Conservation (phyloP, 257 asterid species). For the Capsicum baccatum region DNA sequence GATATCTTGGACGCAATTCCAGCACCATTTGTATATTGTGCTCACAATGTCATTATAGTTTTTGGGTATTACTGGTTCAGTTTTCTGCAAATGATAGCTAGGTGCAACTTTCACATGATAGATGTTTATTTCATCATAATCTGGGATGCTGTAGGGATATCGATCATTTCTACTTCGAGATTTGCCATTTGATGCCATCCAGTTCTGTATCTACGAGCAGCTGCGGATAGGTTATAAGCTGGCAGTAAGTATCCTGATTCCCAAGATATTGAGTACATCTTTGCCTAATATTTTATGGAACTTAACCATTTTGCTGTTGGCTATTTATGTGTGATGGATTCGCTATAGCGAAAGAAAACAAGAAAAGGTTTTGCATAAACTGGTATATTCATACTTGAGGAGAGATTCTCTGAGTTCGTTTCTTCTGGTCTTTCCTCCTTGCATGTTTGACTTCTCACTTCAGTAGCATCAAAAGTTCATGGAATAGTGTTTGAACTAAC, state of each 20-base stretch:
- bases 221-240: constrained; percentile 87
- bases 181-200: constrained; percentile 83
- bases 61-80: not conserved
- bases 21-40: constrained; percentile 7
- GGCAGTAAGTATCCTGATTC: constrained; percentile 64
- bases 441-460: constrained; percentile 4
- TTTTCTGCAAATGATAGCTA: constrained; percentile 16
- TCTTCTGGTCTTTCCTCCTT: not conserved
- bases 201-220: constrained; percentile 90
- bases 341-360: not conserved
- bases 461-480: constrained; percentile 5
- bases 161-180: constrained; percentile 83
- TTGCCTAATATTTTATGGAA: constrained; percentile 4
- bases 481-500: constrained; percentile 10
- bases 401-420: constrained; percentile 1
- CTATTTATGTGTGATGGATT: constrained; percentile 14
- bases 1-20: not conserved
- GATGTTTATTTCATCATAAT: not conserved
- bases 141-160: constrained; percentile 63
- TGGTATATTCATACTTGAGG: not conserved
- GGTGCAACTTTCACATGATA: constrained; percentile 19
- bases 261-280: not conserved
- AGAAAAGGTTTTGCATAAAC: constrained; percentile 18
- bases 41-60: not conserved
- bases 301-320: not conserved